These are phyloP conservation scores for Aspergillus amoenus DNA, from an alignment of 2,329 filamentous ascomycete species.

Conservation along the genomic window DNA sequence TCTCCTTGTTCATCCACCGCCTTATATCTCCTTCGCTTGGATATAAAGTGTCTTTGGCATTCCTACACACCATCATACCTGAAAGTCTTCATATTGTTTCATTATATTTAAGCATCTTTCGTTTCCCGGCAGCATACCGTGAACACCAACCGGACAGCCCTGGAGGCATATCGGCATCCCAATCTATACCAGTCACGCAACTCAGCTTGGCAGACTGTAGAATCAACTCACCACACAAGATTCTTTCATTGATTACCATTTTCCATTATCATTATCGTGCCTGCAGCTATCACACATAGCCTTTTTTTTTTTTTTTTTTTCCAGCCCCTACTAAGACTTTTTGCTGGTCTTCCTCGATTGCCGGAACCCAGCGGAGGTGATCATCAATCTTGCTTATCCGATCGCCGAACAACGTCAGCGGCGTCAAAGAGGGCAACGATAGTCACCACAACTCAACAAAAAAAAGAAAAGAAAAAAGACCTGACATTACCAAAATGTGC, in stretches of 20 bases:
- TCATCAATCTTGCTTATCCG: background rate
- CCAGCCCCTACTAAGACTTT: background rate
- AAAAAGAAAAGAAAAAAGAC: background rate
- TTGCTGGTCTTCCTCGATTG: background rate
- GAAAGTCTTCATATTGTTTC: background rate
- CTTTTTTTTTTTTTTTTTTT: background rate
- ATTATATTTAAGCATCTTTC: background rate
- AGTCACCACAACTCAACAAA: background rate
- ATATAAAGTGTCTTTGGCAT: background rate
- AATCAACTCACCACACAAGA: background rate
- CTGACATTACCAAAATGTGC: conserved; percentile 28
- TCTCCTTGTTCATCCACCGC: background rate
- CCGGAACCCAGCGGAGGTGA: conserved; percentile 21
- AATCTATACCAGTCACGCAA: background rate
- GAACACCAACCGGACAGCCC: background rate
- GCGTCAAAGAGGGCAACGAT: conserved; percentile 6
- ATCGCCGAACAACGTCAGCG: conserved; percentile 4
- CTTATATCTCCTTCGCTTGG: background rate
- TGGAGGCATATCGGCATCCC: conserved; percentile 2
- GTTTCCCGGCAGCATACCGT: background rate
- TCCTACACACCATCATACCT: background rate
- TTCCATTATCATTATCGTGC: background rate
- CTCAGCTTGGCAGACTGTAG: background rate
- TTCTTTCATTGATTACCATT: background rate
- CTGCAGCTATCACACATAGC: background rate